Base-by-base conservation (phyloP, 306 rosid species). In the Castanospermum australe region DNA sequence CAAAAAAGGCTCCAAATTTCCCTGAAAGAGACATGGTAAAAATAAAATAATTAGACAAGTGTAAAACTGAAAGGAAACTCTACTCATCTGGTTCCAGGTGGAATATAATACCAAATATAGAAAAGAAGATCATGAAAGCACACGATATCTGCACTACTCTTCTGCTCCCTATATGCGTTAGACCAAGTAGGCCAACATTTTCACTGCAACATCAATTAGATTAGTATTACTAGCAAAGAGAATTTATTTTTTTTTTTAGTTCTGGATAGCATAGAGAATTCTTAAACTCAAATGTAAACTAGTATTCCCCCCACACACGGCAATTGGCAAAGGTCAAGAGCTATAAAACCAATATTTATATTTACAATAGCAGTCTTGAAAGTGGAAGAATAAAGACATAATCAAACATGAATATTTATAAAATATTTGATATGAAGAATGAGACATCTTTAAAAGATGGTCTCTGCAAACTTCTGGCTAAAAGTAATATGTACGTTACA, bases 81-180 rank as follows among this genome's bases (percentile, higher is more conserved):
- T 57, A 12, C 11, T 9, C 13, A 74, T 39, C 33, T 5, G 54
- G 50, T 18, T 52, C 56, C 5, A 47, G 75, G 61, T 0, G 14
- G 20, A 73, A 45, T 50, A 76, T 3, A 14, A 79, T 78, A 91
- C 99, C 99, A 13, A 96, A 96, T 67, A 96, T 96, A 13, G 97
- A 64, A 83, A 93, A 93, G 89, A 96, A 91, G 85, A 96, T 77
- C 99, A 96, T 96, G 91, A 93, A 96, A 44, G 81, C 92, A 59
- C 94, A 78, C n/a, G 98, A 93, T 44, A 96, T 91, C 76, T 96
- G 97, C 88, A 93, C 97, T 0, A 92, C 96, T 80, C 99, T 89
- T 84, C 99, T 83, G 91, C 99, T 96, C 59, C 99, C 99, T 48
- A 96, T 93, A 76, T 76, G 91, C 0, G 99, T 96, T 75, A 96